Evolutionary conservation across 1,139 yeast species (phyloP).

Genomic region (Suhomyces kunorum): DNA sequence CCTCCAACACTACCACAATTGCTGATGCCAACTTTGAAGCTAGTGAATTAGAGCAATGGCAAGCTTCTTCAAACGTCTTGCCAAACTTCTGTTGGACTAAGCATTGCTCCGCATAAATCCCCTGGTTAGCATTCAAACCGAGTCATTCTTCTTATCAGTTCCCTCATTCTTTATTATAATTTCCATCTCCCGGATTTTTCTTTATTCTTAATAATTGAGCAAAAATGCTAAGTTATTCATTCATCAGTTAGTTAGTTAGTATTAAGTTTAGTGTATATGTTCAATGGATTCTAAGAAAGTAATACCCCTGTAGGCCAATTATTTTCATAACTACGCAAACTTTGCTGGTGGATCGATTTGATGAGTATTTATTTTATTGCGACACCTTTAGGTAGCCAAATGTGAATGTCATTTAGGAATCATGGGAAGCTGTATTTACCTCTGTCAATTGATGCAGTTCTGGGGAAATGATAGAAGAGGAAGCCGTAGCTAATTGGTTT

Average conservation of each 20-base stretch:
- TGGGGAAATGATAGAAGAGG: conserved; percentile 1
- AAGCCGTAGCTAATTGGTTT: neutral
- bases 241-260: conserved; percentile 14
- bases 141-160: neutral
- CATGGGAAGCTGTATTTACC: neutral
- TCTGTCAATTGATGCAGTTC: conserved; percentile 7
- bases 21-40: conserved; percentile 20
- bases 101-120: conserved; percentile 10
- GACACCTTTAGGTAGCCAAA: no score
- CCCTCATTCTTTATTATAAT: neutral
- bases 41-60: conserved; percentile 21
- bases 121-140: conserved; percentile 2
- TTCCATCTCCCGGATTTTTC: conserved; percentile 5
- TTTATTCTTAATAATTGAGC: conserved; percentile 5
- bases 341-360: neutral
- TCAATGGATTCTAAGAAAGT: conserved; percentile 2
- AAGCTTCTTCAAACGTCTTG: conserved; percentile 22
- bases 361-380: neutral
- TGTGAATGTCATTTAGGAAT: no score
- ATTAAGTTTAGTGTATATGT: conserved; percentile 12
- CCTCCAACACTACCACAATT: conserved; percentile 17
- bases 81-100: conserved; percentile 34
- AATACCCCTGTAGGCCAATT: neutral
- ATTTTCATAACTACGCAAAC: neutral
- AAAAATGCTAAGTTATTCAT: conserved; percentile 7